A percentile compares a stretch with the other conserved stretches of the same genome.
Conservation (phyloP, 2,329 filamentous ascomycete species). For the Tympanopsis confertula region DNA sequence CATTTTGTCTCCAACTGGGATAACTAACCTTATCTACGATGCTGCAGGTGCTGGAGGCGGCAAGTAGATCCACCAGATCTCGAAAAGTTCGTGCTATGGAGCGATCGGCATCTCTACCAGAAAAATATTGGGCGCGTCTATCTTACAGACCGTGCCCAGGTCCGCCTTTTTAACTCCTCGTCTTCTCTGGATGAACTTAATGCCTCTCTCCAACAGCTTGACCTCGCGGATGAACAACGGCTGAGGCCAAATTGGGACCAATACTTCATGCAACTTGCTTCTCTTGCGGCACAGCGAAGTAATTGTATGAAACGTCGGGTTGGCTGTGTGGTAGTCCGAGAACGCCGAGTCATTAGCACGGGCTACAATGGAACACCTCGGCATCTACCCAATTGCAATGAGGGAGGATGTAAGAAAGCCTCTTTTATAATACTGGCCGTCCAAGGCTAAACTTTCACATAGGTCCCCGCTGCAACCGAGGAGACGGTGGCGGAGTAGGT, state of each 20-base stretch:
- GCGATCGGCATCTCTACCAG: conserved; percentile 40
- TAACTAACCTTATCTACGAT: neutral
- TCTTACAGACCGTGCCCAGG: conserved; percentile 42
- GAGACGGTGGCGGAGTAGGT: conserved; percentile 35
- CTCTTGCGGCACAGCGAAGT: conserved; percentile 45
- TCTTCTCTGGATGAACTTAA: conserved; percentile 34
- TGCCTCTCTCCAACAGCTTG: conserved; percentile 30
- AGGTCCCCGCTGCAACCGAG: conserved; percentile 47
- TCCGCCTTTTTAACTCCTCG: conserved; percentile 48
- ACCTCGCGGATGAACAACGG: conserved; percentile 41
- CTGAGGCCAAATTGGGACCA: conserved; percentile 54
- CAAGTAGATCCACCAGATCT: neutral
- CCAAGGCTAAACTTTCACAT: neutral
- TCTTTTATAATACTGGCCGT: neutral
- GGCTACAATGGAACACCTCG: conserved; percentile 59
- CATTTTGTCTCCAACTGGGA: neutral
- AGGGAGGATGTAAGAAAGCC: conserved; percentile 42
- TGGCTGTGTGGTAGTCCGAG: conserved; percentile 50
- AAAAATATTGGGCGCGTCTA: conserved; percentile 31
- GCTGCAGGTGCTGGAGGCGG: neutral
- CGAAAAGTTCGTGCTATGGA: neutral
- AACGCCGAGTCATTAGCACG: conserved; percentile 50
- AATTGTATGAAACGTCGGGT: conserved; percentile 60
- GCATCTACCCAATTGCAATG: conserved; percentile 50
- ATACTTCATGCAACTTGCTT: conserved; percentile 57